A percentile compares a stretch with the other conserved stretches of the same genome.
Conservation (phyloP, 257 asterid species). For the Cinchona pubescens region DNA sequence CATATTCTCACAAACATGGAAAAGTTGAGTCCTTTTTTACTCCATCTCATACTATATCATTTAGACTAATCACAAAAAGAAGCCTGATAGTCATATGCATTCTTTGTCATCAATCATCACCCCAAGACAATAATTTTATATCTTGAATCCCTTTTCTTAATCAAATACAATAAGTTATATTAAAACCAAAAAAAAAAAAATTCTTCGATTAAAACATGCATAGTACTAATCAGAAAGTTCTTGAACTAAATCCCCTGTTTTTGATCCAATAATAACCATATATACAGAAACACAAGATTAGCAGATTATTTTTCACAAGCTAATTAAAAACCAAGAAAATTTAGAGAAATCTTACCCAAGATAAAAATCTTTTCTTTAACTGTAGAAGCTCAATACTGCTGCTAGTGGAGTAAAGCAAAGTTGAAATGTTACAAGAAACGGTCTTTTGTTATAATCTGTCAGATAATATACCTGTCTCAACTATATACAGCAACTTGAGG, state of each 20-base stretch:
- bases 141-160: not conserved
- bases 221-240: not conserved
- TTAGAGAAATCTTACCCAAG: conserved; percentile 12
- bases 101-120: not conserved
- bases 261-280: not conserved
- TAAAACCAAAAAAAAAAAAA: not conserved
- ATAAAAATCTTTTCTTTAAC: not conserved
- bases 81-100: too few relatives aligned
- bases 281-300: not conserved
- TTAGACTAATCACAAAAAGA: not conserved
- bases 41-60: not conserved
- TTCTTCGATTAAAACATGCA: not conserved
- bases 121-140: not conserved
- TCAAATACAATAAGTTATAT: not conserved
- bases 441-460: not conserved
- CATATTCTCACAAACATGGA: not conserved
- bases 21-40: not conserved
- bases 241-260: not conserved
- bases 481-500: conserved; percentile 4
- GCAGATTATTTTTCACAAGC: not conserved
- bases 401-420: conserved; percentile 7
- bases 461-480: not conserved
- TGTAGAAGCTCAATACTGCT: not conserved
- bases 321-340: not conserved
- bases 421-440: not conserved